Conservation (phyloP, 179 eudicot genomes). For the Gypsophila paniculata region DNA sequence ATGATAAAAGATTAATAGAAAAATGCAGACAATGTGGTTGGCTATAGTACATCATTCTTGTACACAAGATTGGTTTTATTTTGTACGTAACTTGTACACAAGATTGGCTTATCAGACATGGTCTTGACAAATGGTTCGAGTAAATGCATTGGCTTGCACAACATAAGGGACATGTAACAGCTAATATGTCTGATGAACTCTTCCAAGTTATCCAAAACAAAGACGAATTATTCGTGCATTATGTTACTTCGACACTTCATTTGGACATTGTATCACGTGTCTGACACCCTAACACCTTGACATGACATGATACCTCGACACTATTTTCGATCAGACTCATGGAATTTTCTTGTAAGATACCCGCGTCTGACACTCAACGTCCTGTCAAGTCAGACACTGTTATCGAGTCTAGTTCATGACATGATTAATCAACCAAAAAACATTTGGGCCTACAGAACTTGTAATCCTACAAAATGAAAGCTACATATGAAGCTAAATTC, state of each 20-base stretch:
- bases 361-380: too few relatives aligned
- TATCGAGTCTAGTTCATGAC: neutral
- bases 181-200: neutral
- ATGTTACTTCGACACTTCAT: neutral
- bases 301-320: neutral
- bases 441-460: slow-evolving; percentile 7
- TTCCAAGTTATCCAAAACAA: neutral
- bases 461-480: neutral
- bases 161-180: neutral
- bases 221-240: neutral
- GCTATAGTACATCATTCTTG: too few relatives aligned
- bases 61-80: too few relatives aligned
- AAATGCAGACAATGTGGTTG: too few relatives aligned
- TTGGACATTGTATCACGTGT: too few relatives aligned
- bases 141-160: neutral
- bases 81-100: too few relatives aligned
- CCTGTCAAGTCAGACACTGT: neutral
- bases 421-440: neutral
- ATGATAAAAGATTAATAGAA: too few relatives aligned
- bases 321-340: neutral
- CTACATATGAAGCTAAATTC: neutral
- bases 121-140: neutral
- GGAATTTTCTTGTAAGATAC: too few relatives aligned
- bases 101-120: too few relatives aligned
- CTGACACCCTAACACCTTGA: neutral